phyloP scores from a whole-genome alignment of 2,329 filamentous ascomycete genomes.

The Arthrobotrys pseudoclavata region DNA sequence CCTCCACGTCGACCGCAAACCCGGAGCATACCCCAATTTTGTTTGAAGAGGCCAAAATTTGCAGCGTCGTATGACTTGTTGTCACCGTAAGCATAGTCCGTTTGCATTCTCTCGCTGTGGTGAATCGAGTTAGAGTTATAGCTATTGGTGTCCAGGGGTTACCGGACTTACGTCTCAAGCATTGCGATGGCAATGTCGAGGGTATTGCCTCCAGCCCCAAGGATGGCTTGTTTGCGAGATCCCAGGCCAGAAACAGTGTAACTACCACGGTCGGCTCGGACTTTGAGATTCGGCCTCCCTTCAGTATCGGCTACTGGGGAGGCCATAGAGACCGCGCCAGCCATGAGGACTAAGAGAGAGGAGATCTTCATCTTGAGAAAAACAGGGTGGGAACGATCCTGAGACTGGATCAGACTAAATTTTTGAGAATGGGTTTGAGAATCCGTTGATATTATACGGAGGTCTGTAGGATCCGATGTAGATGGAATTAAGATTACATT shows the following conservation, averaged over 20 bases:
- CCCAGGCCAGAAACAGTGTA: constrained; percentile 62
- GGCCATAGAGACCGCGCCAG: constrained; percentile 28
- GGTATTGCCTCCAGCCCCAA: constrained; percentile 63
- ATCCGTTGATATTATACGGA: not conserved
- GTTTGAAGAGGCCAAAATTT: constrained; percentile 61
- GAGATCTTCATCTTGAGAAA: constrained; percentile 5
- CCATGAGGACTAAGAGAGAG: constrained; percentile 24
- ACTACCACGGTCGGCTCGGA: constrained; percentile 52
- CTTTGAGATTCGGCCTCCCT: constrained; percentile 9
- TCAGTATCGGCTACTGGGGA: constrained; percentile 7
- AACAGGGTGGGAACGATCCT: too few relatives aligned
- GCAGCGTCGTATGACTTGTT: constrained; percentile 58
- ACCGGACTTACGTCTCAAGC: constrained; percentile 62
- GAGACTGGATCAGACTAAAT: not conserved
- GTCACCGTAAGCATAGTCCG: constrained; percentile 63
- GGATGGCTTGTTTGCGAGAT: constrained; percentile 63
- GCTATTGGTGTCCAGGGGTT: too few relatives aligned
- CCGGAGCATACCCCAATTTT: constrained; percentile 61
- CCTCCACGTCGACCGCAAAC: constrained; percentile 56
- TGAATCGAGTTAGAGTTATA: too few relatives aligned
- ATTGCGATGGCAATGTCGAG: constrained; percentile 65
- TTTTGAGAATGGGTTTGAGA: not conserved
- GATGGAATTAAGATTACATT: too few relatives aligned
- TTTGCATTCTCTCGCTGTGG: constrained; percentile 61
- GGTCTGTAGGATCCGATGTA: too few relatives aligned